phyloP scores from a whole-genome alignment of 352 stramenopile species.

The Globisporangium rhizosaccharum region DNA sequence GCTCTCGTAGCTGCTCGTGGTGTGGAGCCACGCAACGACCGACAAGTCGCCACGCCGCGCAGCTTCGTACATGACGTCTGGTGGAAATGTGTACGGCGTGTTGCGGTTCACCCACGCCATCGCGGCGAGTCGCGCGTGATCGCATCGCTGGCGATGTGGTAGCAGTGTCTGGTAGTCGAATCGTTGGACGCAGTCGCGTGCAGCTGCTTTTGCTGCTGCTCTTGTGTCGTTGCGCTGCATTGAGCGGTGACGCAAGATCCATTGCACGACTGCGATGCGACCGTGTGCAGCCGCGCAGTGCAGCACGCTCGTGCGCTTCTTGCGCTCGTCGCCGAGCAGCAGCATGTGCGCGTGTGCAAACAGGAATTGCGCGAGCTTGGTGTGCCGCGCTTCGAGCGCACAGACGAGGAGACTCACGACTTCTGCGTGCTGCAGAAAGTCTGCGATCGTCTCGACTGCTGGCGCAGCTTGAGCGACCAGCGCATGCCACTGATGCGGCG shows the following conservation, averaged over 20 bases:
- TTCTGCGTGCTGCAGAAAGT: slow-evolving; percentile 22
- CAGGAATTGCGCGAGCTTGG: slow-evolving; percentile 21
- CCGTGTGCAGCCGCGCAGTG: slow-evolving; percentile 32
- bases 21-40: slow-evolving; percentile 36
- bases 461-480: neutral
- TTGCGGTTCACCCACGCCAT: slow-evolving; percentile 32
- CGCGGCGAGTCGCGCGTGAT: neutral
- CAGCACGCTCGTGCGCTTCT: slow-evolving; percentile 24
- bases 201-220: neutral
- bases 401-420: slow-evolving; percentile 26
- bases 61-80: slow-evolving; percentile 36
- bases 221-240: neutral
- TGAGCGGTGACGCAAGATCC: slow-evolving; percentile 25
- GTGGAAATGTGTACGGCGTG: slow-evolving; percentile 24
- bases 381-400: slow-evolving; percentile 22
- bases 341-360: slow-evolving; percentile 25
- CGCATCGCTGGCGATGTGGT: too few relatives aligned
- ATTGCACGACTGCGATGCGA: slow-evolving; percentile 21
- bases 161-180: slow-evolving; percentile 1
- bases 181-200: slow-evolving; percentile 3
- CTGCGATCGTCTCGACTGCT: slow-evolving; percentile 6
- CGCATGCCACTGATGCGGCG: neutral
- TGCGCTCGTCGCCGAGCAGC: slow-evolving; percentile 20
- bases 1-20: slow-evolving; percentile 23
- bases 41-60: slow-evolving; percentile 25